Evolutionary conservation across 768 basidiomycete species (phyloP).

Genomic region (Mycena rosella): DNA sequence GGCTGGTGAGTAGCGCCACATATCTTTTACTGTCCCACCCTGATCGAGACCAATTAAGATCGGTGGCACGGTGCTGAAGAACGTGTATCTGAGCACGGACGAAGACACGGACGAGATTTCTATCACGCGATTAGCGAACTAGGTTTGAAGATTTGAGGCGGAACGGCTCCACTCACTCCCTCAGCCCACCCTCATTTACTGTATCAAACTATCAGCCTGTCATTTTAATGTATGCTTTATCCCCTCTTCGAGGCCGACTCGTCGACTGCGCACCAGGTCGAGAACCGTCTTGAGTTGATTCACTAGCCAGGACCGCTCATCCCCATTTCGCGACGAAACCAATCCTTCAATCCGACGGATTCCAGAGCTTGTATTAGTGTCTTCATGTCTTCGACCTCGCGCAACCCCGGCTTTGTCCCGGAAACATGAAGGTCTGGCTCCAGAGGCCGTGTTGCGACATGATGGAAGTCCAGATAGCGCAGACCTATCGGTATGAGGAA

Average conservation of each 20-base stretch:
- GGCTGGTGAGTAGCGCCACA: slow-evolving; percentile 65
- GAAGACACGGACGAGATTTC: slow-evolving; percentile 22
- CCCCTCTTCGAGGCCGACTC: too few relatives aligned
- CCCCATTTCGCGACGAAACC: slow-evolving; percentile 53
- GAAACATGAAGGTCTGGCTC: slow-evolving; percentile 38
- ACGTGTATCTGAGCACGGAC: slow-evolving; percentile 35
- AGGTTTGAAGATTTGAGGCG: neutral
- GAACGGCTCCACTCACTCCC: slow-evolving; percentile 14
- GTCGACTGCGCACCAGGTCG: too few relatives aligned
- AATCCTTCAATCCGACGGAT: slow-evolving; percentile 49
- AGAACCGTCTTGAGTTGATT: too few relatives aligned
- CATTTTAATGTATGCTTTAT: slow-evolving; percentile 18
- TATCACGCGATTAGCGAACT: slow-evolving; percentile 21
- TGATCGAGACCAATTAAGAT: slow-evolving; percentile 26
- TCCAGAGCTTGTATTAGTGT: slow-evolving; percentile 49
- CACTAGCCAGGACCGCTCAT: slow-evolving; percentile 41
- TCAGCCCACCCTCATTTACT: slow-evolving; percentile 25
- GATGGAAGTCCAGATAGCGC: slow-evolving; percentile 59
- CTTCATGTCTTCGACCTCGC: slow-evolving; percentile 53
- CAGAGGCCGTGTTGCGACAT: slow-evolving; percentile 52
- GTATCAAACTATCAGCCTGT: slow-evolving; percentile 25
- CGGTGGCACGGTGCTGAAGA: slow-evolving; percentile 40
- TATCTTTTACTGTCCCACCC: neutral
- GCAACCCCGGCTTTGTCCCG: slow-evolving; percentile 47
- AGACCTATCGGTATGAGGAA: slow-evolving; percentile 42